Percentiles rank a stretch among this genome's conserved stretches.
These are phyloP conservation scores for Exophiala sp. DNA, from an alignment of 2,329 filamentous ascomycete species.

Conservation along the genomic window DNA sequence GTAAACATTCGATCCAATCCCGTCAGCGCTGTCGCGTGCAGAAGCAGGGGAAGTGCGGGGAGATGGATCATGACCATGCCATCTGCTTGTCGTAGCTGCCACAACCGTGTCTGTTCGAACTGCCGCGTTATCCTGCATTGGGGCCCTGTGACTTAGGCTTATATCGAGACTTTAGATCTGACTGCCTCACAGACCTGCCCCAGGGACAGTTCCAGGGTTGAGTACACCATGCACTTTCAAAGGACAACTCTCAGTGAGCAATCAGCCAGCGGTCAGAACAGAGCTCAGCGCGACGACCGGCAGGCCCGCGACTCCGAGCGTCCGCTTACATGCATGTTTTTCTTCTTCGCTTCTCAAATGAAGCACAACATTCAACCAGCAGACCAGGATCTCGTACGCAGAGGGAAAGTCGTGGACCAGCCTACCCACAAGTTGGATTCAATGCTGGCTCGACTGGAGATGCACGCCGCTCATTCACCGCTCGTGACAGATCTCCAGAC, in stretches of 20 bases:
- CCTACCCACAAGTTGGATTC: conserved; percentile 28
- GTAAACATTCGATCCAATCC: too few species aligned
- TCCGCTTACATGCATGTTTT: conserved; percentile 31
- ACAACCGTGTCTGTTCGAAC: too few species aligned
- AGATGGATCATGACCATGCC: background rate
- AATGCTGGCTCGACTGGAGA: conserved; percentile 27
- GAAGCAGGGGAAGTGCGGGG: background rate
- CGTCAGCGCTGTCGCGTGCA: too few species aligned
- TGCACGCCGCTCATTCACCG: conserved; percentile 29
- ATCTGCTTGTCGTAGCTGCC: too few species aligned
- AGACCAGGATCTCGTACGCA: conserved; percentile 17
- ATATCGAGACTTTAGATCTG: too few species aligned
- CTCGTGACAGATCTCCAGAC: conserved; percentile 30
- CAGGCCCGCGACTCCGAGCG: conserved; percentile 11
- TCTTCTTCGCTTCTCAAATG: conserved; percentile 32
- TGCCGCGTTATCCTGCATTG: too few species aligned
- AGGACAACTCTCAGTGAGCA: conserved; percentile 6
- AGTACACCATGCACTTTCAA: conserved; percentile 8
- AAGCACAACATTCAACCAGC: conserved; percentile 26
- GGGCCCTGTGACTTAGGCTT: too few species aligned
- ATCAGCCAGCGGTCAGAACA: conserved; percentile 4
- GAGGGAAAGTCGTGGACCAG: conserved; percentile 10
- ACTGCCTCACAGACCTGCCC: too few species aligned
- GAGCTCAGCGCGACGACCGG: background rate
- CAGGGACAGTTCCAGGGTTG: too few species aligned